Base-by-base conservation (phyloP, 345 rosid species). In the Gossypioides kirkii region DNA sequence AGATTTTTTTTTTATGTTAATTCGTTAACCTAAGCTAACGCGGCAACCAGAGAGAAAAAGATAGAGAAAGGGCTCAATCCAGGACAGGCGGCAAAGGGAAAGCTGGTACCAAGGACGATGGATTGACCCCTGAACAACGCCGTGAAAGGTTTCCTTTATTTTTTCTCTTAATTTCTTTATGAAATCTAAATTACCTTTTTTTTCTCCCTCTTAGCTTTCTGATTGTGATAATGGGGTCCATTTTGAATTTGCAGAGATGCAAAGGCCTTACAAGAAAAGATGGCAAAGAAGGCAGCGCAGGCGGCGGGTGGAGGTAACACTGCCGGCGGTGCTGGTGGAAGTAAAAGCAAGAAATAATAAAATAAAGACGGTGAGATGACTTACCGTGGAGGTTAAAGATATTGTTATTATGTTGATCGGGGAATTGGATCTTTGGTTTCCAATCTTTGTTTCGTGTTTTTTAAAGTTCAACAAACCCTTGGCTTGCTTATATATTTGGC, bases 121-220 rank as follows among this genome's bases (percentile, higher is more conserved):
- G 93, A 0, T 77, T 93, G 78, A 93, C 97, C 71, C 93, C 97
- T 0, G 93, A 93, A 64, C 98, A 93, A 84, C 91, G 97, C 69
- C 95, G 95, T 20, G 95, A 91, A 73, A 88, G 93, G 93, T 91
- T 42, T 7, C 60, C 20, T 10, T 5, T 25, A 6, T 28, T 22
- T 0, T 10, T 2, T 22, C 8, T 50, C 18, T 50, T 50, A 50
- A 50, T 18, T 70, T 17, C 10, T 8, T 28, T 47, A 20, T 61
- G 18, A 26, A 8, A 16, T n/a, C 32, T 20, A 20, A 22, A 49
- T 14, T 18, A 1, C 61, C 28, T 3, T 45, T 26, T 70, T 41
- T 28, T 17, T 13, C 16, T 46, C 23, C 46, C 8, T 2, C 46
- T 46, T 7, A 2, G 22, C 38, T 10, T 9, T 61, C 46, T 38